Evolutionary conservation across 176 grass and related monocot genomes (phyloP).

Genomic region (Oryza nivara): DNA sequence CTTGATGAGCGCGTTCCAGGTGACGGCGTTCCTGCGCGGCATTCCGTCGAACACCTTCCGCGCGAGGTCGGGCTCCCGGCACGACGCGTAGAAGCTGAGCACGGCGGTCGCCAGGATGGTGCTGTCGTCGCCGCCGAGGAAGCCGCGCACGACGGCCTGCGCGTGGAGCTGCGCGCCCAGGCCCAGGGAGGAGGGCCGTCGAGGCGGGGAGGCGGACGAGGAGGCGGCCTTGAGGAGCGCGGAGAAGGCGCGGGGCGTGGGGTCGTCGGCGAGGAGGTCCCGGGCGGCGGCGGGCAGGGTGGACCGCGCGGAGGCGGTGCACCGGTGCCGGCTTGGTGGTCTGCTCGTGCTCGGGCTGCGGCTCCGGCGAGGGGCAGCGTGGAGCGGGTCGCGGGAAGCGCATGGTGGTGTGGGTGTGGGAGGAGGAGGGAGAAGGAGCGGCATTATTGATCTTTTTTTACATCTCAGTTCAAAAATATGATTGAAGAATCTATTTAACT

Average conservation of each 20-base stretch:
- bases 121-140: slow-evolving; percentile 4
- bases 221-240: slow-evolving; percentile 27
- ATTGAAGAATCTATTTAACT: no score
- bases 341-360: no score
- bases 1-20: slow-evolving; percentile 53
- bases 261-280: neutral
- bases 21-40: slow-evolving; percentile 25
- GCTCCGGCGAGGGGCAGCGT: neutral
- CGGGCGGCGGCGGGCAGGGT: slow-evolving; percentile 17
- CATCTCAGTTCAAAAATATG: no score
- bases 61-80: slow-evolving; percentile 16
- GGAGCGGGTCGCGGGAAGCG: slow-evolving; percentile 7
- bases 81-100: slow-evolving; percentile 24
- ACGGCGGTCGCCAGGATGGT: slow-evolving; percentile 3
- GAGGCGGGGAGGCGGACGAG: neutral
- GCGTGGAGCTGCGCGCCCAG: slow-evolving; percentile 39
- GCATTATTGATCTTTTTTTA: neutral
- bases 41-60: slow-evolving; percentile 44
- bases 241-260: slow-evolving; percentile 24
- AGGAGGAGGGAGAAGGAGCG: neutral
- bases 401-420: neutral
- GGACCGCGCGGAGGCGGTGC: neutral
- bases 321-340: neutral
- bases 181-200: neutral
- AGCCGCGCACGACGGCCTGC: slow-evolving; percentile 19